Evolutionary conservation across 2,329 filamentous ascomycete species (phyloP).

Genomic region (Acrodontium crateriforme): DNA sequence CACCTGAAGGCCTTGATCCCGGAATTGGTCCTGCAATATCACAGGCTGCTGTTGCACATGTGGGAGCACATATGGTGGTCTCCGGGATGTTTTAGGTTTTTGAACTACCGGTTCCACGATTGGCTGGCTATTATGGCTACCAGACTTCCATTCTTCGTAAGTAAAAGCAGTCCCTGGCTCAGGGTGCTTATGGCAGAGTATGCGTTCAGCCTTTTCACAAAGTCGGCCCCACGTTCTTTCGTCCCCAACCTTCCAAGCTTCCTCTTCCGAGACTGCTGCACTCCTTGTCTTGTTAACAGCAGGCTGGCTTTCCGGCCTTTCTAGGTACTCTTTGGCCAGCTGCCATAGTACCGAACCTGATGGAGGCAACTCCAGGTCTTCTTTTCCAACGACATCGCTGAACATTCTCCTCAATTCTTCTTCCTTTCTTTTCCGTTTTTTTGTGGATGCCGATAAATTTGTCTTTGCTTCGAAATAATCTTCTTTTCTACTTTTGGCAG

Average conservation of each 20-base stretch:
- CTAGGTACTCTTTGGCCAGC: neutral
- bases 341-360: neutral
- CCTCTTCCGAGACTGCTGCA: neutral
- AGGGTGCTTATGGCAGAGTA: no score
- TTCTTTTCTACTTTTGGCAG: neutral
- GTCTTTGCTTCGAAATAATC: neutral
- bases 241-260: neutral
- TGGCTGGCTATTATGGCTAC: neutral
- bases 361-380: neutral
- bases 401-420: neutral
- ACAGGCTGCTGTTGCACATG: slow-evolving; percentile 10
- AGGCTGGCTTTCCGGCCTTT: neutral
- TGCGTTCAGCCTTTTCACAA: no score
- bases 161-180: neutral
- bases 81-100: neutral
- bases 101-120: neutral
- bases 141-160: neutral
- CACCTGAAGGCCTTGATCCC: slow-evolving; percentile 38
- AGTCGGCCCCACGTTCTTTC: no score
- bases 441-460: neutral
- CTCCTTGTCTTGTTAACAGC: neutral
- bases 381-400: neutral
- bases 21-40: slow-evolving; percentile 20
- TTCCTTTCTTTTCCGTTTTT: neutral
- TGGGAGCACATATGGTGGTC: neutral